phyloP scores from a whole-genome alignment of 139 green algal species.

The Picochlorum costavermella region DNA sequence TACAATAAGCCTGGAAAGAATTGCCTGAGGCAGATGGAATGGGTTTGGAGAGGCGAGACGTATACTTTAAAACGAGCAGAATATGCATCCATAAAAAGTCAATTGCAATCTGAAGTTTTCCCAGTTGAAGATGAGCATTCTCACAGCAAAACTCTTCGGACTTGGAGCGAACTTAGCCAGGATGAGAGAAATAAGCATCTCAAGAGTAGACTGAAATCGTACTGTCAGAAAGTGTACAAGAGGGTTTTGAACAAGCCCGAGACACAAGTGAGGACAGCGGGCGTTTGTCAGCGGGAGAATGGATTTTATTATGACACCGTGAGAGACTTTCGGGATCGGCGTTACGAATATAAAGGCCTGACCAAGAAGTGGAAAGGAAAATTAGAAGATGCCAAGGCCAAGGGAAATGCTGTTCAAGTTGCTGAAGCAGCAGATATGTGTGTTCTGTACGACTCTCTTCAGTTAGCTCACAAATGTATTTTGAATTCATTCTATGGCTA shows the following conservation, averaged over 20 bases:
- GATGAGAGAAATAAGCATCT: conserved; percentile 65
- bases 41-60: conserved; percentile 90
- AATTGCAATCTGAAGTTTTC: conserved; percentile 72
- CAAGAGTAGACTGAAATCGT: conserved; percentile 90
- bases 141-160: conserved; percentile 14
- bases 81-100: conserved; percentile 74
- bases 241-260: conserved; percentile 90
- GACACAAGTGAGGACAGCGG: conserved; percentile 64
- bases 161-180: conserved; percentile 37
- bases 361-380: conserved; percentile 91
- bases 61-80: conserved; percentile 59
- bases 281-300: conserved; percentile 94
- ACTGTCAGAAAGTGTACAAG: conserved; percentile 97
- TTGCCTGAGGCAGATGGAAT: conserved; percentile 91
- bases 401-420: conserved; percentile 49
- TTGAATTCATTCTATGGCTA: conserved; percentile 98
- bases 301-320: conserved; percentile 96
- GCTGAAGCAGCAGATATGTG: conserved; percentile 76
- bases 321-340: conserved; percentile 84
- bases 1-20: conserved; percentile 93
- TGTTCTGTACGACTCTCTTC: conserved; percentile 85
- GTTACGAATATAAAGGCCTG: conserved; percentile 98
- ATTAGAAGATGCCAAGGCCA: conserved; percentile 62
- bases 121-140: conserved; percentile 26
- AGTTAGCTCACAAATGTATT: conserved; percentile 99